Evolutionary conservation across 2,329 filamentous ascomycete species (phyloP).

Genomic region (Colletotrichum aenigma): DNA sequence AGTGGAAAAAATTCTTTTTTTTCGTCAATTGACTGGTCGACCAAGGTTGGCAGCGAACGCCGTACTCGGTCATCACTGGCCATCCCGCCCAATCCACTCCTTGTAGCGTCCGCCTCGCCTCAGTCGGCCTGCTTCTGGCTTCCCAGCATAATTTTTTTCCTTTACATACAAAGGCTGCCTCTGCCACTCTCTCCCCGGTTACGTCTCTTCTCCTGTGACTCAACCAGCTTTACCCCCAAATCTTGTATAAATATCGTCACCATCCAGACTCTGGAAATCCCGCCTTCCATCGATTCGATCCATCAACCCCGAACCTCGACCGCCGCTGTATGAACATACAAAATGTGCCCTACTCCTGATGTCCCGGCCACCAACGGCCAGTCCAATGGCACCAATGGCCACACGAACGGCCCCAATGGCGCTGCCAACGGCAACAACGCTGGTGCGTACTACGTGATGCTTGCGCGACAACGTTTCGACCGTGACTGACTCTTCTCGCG

Average conservation of each 20-base stretch:
- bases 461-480: neutral
- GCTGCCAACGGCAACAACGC: slow-evolving; percentile 11
- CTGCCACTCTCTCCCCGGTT: neutral
- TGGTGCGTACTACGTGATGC: neutral
- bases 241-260: slow-evolving; percentile 6
- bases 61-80: slow-evolving; percentile 20
- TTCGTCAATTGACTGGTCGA: slow-evolving; percentile 10
- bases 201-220: slow-evolving; percentile 10
- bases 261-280: neutral
- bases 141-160: neutral
- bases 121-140: neutral
- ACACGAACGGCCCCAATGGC: slow-evolving; percentile 15
- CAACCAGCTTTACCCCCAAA: neutral
- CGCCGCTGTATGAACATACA: slow-evolving; percentile 11
- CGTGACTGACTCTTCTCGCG: neutral
- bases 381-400: slow-evolving; percentile 16
- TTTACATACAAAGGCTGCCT: neutral
- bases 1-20: slow-evolving; percentile 19
- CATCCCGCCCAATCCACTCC: slow-evolving; percentile 22
- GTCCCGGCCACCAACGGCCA: slow-evolving; percentile 20
- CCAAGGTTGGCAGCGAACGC: slow-evolving; percentile 7
- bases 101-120: slow-evolving; percentile 18
- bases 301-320: neutral
- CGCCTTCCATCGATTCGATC: neutral
- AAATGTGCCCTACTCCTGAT: slow-evolving; percentile 22